Evolutionary conservation across 2,329 filamentous ascomycete genomes (phyloP).

Genomic region (Sclerotinia spermophila): DNA sequence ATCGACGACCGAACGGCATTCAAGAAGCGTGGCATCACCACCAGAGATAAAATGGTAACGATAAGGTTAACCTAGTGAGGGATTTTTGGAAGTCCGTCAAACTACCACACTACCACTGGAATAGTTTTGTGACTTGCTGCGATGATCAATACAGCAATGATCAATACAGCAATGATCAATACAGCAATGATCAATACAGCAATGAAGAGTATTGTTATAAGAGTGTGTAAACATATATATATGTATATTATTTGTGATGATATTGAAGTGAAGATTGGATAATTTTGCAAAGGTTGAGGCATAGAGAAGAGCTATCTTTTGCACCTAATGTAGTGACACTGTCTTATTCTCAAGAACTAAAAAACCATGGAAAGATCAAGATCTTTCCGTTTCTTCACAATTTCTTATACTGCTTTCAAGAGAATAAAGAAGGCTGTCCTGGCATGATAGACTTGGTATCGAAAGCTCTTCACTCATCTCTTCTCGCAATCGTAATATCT

Average conservation of each 20-base stretch:
- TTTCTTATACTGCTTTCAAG: background rate
- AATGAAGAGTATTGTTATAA: background rate
- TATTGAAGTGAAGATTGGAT: background rate
- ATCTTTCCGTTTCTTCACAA: background rate
- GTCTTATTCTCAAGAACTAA: background rate
- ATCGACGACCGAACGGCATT: too few species aligned
- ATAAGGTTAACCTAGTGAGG: background rate
- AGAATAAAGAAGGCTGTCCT: background rate
- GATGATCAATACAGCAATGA: background rate
- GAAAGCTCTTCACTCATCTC: background rate
- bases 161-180: background rate
- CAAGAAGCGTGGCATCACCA: too few species aligned
- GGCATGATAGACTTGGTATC: background rate
- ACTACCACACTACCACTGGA: too few species aligned
- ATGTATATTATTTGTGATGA: too few species aligned
- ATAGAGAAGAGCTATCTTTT: background rate
- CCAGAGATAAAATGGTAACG: background rate
- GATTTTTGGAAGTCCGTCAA: background rate
- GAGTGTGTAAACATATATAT: too few species aligned
- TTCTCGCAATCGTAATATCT: background rate
- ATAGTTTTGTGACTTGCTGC: background rate
- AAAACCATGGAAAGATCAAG: background rate
- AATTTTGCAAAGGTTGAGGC: background rate
- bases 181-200: background rate
- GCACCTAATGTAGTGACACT: background rate